Base-by-base conservation (phyloP, 164 flowering plant species). In the Cinnamomum chago region DNA sequence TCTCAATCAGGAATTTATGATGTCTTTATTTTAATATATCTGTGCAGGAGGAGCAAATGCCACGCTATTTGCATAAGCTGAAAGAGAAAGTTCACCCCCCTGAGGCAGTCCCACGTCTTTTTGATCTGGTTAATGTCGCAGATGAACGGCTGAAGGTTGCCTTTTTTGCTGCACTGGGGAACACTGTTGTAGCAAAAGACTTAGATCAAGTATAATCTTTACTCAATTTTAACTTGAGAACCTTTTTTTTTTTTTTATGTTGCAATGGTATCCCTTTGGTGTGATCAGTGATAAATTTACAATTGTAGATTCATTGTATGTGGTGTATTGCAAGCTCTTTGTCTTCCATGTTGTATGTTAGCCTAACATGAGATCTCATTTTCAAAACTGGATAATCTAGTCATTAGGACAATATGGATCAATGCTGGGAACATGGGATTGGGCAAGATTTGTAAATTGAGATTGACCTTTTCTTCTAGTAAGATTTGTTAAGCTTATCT, bases 71-170 rank as follows among this genome's bases (percentile, higher is more conserved):
- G 52, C 87, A 73, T 40, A 88, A 81, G 76, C 28, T 90, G 82
- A 94, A 83, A 76, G 87, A 87, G 78, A 90, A 81, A 75, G 89
- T 90, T 62, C 81, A 67, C 76, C 79, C 97, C 10, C 99, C 99
- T 62, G 98, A 92, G 74, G 91, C 93, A 27, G 97, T 89, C 78
- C 97, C 92, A 50, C 94, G 99, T 17, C 97, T 96, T 72, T 94
- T 90, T 91, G 99, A 96, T 86, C 78, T 96, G 75, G 81, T 94
- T 51, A 90, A 80, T 73, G 97, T 94, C 78, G 81, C 85, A 50
- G 97, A 92, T 83, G 97, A 92, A 69, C 88, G 89, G 70, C 87
- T 96, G 89, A 93, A 85, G 75, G 92, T 90, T 71, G 99, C 97
- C 67, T 96, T 96, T 81, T 94, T 77, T 87, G 92, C 95, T 7